Conservation (phyloP, 1,139 yeast species). For the Candida sp. region DNA sequence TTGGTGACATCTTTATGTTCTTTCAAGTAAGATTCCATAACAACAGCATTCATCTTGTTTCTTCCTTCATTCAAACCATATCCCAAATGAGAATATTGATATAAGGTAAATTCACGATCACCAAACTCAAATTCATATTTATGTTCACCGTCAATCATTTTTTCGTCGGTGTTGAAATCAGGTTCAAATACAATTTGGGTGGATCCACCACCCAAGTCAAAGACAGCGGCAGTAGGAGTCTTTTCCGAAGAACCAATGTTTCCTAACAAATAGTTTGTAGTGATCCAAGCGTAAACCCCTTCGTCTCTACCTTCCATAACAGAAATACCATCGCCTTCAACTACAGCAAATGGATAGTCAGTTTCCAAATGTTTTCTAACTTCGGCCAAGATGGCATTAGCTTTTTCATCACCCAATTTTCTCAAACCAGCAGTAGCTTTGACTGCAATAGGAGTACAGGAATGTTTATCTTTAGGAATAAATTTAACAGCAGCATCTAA, state of each 20-base stretch:
- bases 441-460: slow-evolving; percentile 90
- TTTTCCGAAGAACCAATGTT: slow-evolving; percentile 78
- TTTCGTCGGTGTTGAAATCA: slow-evolving; percentile 44
- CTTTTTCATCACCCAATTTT: slow-evolving; percentile 72
- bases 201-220: slow-evolving; percentile 98
- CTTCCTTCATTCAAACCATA: slow-evolving; percentile 96
- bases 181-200: slow-evolving; percentile 99
- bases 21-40: slow-evolving; percentile 50
- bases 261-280: slow-evolving; percentile 88
- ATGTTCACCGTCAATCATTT: slow-evolving; percentile 84
- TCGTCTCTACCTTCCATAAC: slow-evolving; percentile 97
- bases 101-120: slow-evolving; percentile 72
- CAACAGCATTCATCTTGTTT: slow-evolving; percentile 66
- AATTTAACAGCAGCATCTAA: slow-evolving; percentile 67
- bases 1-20: slow-evolving; percentile 20
- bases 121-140: slow-evolving; percentile 81
- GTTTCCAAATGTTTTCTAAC: slow-evolving; percentile 72
- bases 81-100: slow-evolving; percentile 94
- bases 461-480: slow-evolving; percentile 70
- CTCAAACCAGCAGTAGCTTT: slow-evolving; percentile 99
- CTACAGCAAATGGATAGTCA: slow-evolving; percentile 89
- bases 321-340: slow-evolving; percentile 76
- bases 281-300: slow-evolving; percentile 99
- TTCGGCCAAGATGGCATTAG: slow-evolving; percentile 65
- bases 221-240: slow-evolving; percentile 89